phyloP scores from a whole-genome alignment of 2,329 filamentous ascomycete species.

The Diaporthe citriasiana region DNA sequence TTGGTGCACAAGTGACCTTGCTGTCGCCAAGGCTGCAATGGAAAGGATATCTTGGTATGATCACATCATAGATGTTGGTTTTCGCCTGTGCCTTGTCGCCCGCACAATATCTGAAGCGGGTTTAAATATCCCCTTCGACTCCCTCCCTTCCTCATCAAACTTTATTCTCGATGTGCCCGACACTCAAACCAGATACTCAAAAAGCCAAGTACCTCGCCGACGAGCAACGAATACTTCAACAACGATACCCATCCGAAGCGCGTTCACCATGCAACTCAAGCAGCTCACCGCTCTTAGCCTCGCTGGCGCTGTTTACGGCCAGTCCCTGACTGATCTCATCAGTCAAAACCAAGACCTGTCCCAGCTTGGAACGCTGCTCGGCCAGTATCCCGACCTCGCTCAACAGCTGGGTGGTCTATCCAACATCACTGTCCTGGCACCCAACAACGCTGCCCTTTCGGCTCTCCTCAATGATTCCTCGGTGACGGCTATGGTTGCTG shows the following conservation, averaged over 20 bases:
- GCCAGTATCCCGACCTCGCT: conserved; percentile 53
- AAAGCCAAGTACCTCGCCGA: not conserved
- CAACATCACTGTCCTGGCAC: conserved; percentile 72
- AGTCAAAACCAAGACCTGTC: conserved; percentile 45
- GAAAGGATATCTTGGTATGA: conserved; percentile 32
- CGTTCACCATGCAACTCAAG: conserved; percentile 34
- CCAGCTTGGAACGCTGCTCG: conserved; percentile 51
- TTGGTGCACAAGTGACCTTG: not conserved
- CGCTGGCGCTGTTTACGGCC: conserved; percentile 16
- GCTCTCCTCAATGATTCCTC: conserved; percentile 52
- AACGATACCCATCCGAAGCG: not conserved
- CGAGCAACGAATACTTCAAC: not conserved
- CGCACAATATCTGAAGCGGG: not conserved
- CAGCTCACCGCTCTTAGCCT: conserved; percentile 17
- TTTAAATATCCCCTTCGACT: conserved; percentile 22
- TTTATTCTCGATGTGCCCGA: not conserved
- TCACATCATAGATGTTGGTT: conserved; percentile 28
- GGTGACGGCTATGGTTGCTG: conserved; percentile 46
- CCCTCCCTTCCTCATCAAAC: not conserved
- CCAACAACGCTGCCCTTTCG: conserved; percentile 65
- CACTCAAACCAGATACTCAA: not conserved
- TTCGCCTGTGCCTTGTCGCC: not conserved
- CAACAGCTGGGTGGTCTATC: conserved; percentile 53
- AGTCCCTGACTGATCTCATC: conserved; percentile 45
- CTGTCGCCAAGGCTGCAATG: conserved; percentile 22